Percentiles rank a stretch among this genome's conserved stretches.
These are phyloP conservation scores for Tricharina praecox DNA, from an alignment of 495 filamentous ascomycete genomes.

Conservation along the genomic window DNA sequence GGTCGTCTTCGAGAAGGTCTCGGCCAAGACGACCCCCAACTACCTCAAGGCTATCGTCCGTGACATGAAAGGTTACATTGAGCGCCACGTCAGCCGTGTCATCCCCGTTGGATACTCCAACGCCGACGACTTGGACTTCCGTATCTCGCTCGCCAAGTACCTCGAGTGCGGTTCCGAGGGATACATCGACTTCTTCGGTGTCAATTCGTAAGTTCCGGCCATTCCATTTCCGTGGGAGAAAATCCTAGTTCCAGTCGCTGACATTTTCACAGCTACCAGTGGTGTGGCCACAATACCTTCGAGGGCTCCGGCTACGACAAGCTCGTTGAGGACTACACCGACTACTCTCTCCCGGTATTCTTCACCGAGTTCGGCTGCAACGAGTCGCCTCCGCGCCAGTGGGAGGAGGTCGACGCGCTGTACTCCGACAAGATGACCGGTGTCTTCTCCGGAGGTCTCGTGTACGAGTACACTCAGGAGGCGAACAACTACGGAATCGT, in stretches of 20 bases:
- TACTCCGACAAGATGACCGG: conserved; percentile 73
- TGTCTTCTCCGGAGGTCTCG: conserved; percentile 89
- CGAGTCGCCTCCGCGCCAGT: conserved; percentile 55
- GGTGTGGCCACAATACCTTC: conserved; percentile 79
- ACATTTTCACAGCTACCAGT: conserved; percentile 60
- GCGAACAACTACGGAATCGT: conserved; percentile 64
- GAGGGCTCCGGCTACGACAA: conserved; percentile 63
- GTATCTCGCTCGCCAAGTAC: conserved; percentile 75
- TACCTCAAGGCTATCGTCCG: conserved; percentile 72
- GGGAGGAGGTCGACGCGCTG: conserved; percentile 64
- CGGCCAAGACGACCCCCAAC: conserved; percentile 48
- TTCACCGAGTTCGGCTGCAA: conserved; percentile 98
- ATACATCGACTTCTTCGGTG: conserved; percentile 91
- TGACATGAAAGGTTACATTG: conserved; percentile 66
- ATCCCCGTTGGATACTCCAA: conserved; percentile 35
- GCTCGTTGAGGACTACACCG: conserved; percentile 77
- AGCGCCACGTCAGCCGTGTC: conserved; percentile 28
- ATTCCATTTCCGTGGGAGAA: not conserved
- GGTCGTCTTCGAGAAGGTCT: conserved; percentile 51
- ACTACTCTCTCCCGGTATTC: conserved; percentile 91
- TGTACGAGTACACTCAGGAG: conserved; percentile 88
- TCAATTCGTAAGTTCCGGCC: conserved; percentile 32
- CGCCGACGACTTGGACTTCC: conserved; percentile 65
- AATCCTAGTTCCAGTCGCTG: too few species aligned
- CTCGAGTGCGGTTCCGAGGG: conserved; percentile 94